A percentile compares a stretch with the other conserved stretches of the same genome.
Conservation (phyloP, 1,139 yeast species). For the Suhomyces ambrosiae region DNA sequence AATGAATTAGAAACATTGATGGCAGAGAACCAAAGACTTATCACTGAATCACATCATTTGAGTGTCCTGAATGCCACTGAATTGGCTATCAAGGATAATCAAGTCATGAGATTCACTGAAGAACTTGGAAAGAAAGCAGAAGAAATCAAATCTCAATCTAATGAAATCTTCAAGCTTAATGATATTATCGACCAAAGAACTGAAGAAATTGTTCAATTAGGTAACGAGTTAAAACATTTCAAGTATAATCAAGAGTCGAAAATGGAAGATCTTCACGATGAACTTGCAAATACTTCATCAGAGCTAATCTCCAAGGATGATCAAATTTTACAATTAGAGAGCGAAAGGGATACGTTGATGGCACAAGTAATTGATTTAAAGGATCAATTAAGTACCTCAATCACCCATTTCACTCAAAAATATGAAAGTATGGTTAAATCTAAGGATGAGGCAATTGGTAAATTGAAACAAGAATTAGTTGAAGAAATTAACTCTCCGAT, state of each 20-base stretch:
- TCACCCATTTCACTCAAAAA: constrained; percentile 14
- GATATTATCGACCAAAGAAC: constrained; percentile 13
- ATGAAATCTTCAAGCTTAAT: constrained; percentile 5
- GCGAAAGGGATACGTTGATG: constrained; percentile 9
- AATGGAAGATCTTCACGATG: constrained; percentile 15
- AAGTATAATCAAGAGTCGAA: constrained; percentile 11
- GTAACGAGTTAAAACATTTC: constrained; percentile 11
- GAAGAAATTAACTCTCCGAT: constrained; percentile 13
- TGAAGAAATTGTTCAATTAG: constrained; percentile 14
- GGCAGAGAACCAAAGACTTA: constrained; percentile 2
- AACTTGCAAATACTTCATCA: constrained; percentile 9
- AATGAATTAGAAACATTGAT: constrained; percentile 2
- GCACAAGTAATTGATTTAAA: constrained; percentile 15
- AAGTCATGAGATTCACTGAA: neutral
- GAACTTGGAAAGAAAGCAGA: neutral
- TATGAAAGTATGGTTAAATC: constrained; percentile 10
- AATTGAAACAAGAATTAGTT: constrained; percentile 12
- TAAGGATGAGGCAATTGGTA: constrained; percentile 11
- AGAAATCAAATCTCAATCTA: constrained; percentile 2
- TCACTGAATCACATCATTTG: constrained; percentile 5
- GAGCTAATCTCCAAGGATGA: constrained; percentile 11
- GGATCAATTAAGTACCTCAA: constrained; percentile 16
- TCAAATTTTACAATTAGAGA: constrained; percentile 9
- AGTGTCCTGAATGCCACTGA: constrained; percentile 7
- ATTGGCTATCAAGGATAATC: constrained; percentile 5